phyloP scores from a whole-genome alignment of 345 rosid species.

The Zanthoxylum bungeanum region DNA sequence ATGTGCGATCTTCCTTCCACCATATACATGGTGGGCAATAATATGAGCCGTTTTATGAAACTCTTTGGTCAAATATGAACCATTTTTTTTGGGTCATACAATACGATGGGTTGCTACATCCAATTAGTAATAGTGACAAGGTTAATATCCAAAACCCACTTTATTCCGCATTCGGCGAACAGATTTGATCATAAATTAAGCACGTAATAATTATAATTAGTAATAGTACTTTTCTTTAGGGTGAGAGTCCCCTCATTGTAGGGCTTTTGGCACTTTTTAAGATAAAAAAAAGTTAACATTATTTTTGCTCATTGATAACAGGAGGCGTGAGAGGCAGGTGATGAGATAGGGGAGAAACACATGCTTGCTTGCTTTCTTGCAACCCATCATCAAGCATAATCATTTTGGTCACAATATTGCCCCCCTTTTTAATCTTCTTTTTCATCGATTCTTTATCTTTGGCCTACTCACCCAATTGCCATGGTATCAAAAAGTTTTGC shows the following conservation, averaged over 20 bases:
- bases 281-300: neutral
- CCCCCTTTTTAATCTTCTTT: neutral
- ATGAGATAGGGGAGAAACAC: neutral
- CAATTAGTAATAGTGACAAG: neutral
- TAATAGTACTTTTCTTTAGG: neutral
- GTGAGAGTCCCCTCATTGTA: neutral
- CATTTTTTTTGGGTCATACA: neutral
- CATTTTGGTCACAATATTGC: constrained; percentile 18
- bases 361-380: constrained; percentile 11
- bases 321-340: constrained; percentile 14
- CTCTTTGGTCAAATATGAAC: neutral
- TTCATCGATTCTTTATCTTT: neutral
- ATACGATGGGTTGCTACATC: neutral
- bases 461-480: constrained; percentile 27
- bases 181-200: too few relatives aligned
- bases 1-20: neutral
- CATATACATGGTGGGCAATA: too few relatives aligned
- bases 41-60: neutral
- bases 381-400: constrained; percentile 29
- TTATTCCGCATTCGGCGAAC: too few relatives aligned
- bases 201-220: too few relatives aligned
- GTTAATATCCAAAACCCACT: neutral
- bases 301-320: constrained; percentile 8
- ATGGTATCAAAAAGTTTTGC: constrained; percentile 28
- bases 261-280: neutral